Percentiles rank a stretch among this genome's conserved stretches.
Conservation (phyloP, 2,329 filamentous ascomycete species). For the Ophiostoma tasmaniense region DNA sequence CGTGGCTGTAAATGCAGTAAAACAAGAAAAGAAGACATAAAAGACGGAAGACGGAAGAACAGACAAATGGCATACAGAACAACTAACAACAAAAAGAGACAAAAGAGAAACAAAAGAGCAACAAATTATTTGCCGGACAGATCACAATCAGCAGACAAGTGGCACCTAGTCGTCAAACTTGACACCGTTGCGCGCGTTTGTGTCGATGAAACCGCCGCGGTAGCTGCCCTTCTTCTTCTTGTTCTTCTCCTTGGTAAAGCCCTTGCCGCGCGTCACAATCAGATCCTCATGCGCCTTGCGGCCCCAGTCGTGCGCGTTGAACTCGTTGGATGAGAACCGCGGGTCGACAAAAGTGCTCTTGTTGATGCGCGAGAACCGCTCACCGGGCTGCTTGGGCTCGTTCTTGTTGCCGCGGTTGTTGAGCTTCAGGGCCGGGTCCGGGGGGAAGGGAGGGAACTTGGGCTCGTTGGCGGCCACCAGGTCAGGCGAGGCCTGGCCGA, state of each 20-base stretch:
- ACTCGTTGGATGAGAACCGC: slow-evolving; percentile 68
- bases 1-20: slow-evolving; percentile 13
- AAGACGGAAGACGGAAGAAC: neutral
- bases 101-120: neutral
- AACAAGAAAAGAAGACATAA: neutral
- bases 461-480: slow-evolving; percentile 21
- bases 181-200: slow-evolving; percentile 70
- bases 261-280: slow-evolving; percentile 86
- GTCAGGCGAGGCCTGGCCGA: slow-evolving; percentile 39
- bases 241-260: slow-evolving; percentile 99
- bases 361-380: slow-evolving; percentile 70
- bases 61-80: neutral
- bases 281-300: slow-evolving; percentile 81
- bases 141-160: neutral
- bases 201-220: slow-evolving; percentile 80
- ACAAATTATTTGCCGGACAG: neutral
- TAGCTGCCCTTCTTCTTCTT: slow-evolving; percentile 93
- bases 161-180: slow-evolving; percentile 61
- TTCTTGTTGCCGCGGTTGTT: slow-evolving; percentile 39
- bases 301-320: slow-evolving; percentile 75
- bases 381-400: slow-evolving; percentile 46
- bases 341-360: slow-evolving; percentile 60
- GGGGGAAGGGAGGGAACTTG: slow-evolving; percentile 43
- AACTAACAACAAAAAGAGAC: neutral
- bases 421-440: slow-evolving; percentile 35